These are phyloP conservation scores for Perkinsus marinus DNA, from an alignment of 169 alveolate species.

Conservation along the genomic window DNA sequence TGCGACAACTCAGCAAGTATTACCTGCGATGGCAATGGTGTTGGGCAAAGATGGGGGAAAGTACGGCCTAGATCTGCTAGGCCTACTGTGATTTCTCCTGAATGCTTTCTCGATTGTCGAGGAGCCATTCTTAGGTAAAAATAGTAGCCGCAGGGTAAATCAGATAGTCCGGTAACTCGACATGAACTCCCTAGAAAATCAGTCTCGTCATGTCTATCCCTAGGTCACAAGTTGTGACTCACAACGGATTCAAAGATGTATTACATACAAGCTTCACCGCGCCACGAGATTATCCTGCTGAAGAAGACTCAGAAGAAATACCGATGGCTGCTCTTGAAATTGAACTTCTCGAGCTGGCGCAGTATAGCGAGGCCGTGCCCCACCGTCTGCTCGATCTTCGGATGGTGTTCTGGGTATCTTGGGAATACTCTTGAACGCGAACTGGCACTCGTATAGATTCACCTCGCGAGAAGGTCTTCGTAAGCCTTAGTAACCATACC, in stretches of 20 bases:
- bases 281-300: neutral
- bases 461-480: neutral
- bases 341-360: constrained; percentile 1
- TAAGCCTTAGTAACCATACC: neutral
- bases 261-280: neutral
- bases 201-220: neutral
- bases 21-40: neutral
- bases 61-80: neutral
- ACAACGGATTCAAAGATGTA: neutral
- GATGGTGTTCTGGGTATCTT: neutral
- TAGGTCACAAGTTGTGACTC: no score
- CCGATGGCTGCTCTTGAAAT: constrained; percentile 4
- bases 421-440: no score
- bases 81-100: neutral
- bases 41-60: neutral
- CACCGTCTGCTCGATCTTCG: constrained; percentile 7
- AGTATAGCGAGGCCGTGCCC: constrained; percentile 5
- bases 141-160: neutral
- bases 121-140: neutral
- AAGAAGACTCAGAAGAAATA: neutral
- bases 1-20: no score
- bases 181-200: neutral
- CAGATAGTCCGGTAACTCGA: neutral
- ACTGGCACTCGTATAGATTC: neutral
- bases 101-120: neutral